Base-by-base conservation (phyloP, 1,284 basidiomycete species). In the Boletus calvinii region DNA sequence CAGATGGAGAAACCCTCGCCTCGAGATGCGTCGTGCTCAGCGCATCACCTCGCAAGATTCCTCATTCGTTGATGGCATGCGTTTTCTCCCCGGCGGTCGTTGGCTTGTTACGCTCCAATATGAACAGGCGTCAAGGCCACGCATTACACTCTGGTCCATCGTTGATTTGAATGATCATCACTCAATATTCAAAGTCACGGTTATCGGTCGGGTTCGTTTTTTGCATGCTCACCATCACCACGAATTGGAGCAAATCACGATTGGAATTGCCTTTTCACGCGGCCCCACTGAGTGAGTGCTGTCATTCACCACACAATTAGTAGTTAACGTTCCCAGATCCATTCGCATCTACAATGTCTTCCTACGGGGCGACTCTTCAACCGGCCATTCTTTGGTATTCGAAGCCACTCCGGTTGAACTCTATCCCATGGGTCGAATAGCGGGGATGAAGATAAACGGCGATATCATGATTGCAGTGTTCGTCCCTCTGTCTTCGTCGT, bases 1-100 rank as follows among this genome's bases (percentile, higher is more conserved):
- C 37, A 83, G 78, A 55, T 84, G 81, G 83, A 64, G 67, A 42
- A 65, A 67, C 42, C 62, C 64, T 12, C 60, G 59, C 11, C 66
- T 76, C 2, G 60, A 56, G 22, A 68, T 79, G 45, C 68, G 63
- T 45, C 59, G 66, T 35, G 64, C 75, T 26, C 67, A 62, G 17
- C 65, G 68, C 30, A 68, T 80, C 46, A 50, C 63, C 41, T 35
- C 58, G 4, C 48, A 45, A 20, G 56, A 55, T 20, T 56, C 47
- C 11, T 55, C 64, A n/a, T 60, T 65, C 10, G 56, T 60, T 26
- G 61, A 59, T 38, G 49, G 48, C 35, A 52, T 68, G 41, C 41
- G 43, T 32, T 35, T 66, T 46, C 65, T 66, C 31, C 60, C 64
- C 4, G 64, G 67, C n/a, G 51, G 55, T 20, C 61, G 50, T 36